Evolutionary conservation across 208 protist species (phyloP), one percentile per base, ranked within the genome.

Genomic region (Herpetomonas samuelpessoai): DNA sequence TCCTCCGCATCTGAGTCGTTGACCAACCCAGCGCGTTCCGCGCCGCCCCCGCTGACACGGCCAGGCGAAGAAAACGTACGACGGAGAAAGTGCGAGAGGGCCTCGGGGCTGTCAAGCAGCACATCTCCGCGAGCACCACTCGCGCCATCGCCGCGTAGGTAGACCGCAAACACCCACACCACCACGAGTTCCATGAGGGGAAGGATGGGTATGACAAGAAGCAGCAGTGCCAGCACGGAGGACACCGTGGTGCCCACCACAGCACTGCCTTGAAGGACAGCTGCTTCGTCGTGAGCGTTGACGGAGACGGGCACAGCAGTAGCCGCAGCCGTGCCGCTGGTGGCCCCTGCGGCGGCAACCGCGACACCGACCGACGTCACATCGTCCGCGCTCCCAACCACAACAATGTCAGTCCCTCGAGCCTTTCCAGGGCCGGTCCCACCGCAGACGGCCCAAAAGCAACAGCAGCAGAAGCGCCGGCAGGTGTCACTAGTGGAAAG

Each of bases 101-200:
- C 35, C 35, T 41, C 35, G 35, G 35, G 35, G 35, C 35, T 41
- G 35, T 41, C 35, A 14, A 14, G 9, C 9, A 41, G 6, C 35
- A 14, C 9, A 14, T 14, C 35, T 6, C 9, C 35, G 35, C 35
- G 6, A 14, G 35, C 35, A 14, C 28, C 56, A 22, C n/a, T 61
- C 31, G 22, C 28, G 65, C 3, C 28, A 53, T 3, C 66, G 59
- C n/a, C 59, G 56, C 22, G 35, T 45, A 18, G 56, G 24, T 1
- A 62, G 22, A 6, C n/a, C n/a, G 24, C 28, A 56, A 2, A 72
- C 10, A 41, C 35, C 66, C 52, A 61, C 25, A 53, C 58, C 16
- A 57, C 54, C 24, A 72, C 25, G 39, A 72, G 9, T 28, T 66
- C 66, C 27, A 66, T 44, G 19, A 72, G 45, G n/a, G 66, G 66